phyloP scores from a whole-genome alignment of 148 eudicot species.

The Vaccinium darrowii region DNA sequence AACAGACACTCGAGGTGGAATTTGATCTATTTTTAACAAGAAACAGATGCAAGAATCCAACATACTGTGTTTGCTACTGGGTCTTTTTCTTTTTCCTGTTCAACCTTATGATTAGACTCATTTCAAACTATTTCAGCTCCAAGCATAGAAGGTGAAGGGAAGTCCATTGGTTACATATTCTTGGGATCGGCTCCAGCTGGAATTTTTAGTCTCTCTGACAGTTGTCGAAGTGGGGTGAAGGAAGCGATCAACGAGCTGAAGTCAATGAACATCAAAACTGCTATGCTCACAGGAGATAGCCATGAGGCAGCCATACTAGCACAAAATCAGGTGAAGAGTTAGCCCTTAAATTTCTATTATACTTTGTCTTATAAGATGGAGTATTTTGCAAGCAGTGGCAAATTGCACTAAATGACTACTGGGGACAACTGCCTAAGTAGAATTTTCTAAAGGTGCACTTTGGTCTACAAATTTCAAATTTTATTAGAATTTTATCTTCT shows the following conservation, averaged over 20 bases:
- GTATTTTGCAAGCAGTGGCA: too few species aligned
- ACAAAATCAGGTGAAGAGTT: constrained; percentile 58
- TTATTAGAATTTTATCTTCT: too few species aligned
- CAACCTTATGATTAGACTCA: not conserved
- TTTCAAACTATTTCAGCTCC: constrained; percentile 34
- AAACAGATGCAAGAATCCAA: not conserved
- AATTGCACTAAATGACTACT: too few species aligned
- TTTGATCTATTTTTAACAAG: not conserved
- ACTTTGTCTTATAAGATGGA: too few species aligned
- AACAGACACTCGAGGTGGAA: not conserved
- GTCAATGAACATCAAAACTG: constrained; percentile 70
- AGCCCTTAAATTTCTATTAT: not conserved
- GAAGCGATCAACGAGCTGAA: constrained; percentile 74
- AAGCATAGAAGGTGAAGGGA: constrained; percentile 47
- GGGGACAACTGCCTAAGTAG: too few species aligned
- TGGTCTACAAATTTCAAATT: too few species aligned
- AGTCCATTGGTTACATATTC: constrained; percentile 65
- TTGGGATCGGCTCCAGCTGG: constrained; percentile 52
- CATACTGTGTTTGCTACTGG: not conserved
- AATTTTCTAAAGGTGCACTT: too few species aligned
- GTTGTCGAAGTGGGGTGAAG: constrained; percentile 68
- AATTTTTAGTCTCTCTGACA: constrained; percentile 68
- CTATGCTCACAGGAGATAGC: constrained; percentile 86
- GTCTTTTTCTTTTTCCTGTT: not conserved
- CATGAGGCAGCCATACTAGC: constrained; percentile 68